These are phyloP conservation scores for Bullera alba DNA, from an alignment of 768 basidiomycete genomes.

Conservation along the genomic window DNA sequence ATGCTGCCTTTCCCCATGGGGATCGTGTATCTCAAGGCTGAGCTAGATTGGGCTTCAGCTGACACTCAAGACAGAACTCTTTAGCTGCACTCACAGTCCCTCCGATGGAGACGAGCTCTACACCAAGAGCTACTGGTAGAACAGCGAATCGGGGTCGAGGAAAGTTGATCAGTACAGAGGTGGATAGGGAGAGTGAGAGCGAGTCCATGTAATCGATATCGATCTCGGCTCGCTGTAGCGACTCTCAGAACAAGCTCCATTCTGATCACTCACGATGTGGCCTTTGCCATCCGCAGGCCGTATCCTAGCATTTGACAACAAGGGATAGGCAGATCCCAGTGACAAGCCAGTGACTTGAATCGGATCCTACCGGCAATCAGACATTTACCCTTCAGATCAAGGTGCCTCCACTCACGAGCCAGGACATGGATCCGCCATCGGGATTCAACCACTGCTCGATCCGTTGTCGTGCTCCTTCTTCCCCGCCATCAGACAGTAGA, in stretches of 20 bases:
- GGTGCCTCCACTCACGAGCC: slow-evolving; percentile 51
- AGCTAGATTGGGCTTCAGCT: slow-evolving; percentile 22
- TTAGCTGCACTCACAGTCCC: slow-evolving; percentile 52
- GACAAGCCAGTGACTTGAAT: slow-evolving; percentile 79
- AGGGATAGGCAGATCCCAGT: slow-evolving; percentile 72
- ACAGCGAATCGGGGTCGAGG: slow-evolving; percentile 50
- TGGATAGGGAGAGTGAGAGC: slow-evolving; percentile 56
- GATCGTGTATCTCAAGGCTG: slow-evolving; percentile 43
- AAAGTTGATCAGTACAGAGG: slow-evolving; percentile 49
- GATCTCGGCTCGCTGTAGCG: slow-evolving; percentile 64
- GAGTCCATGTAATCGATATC: slow-evolving; percentile 79
- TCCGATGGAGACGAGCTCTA: slow-evolving; percentile 81
- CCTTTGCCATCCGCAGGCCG: slow-evolving; percentile 49
- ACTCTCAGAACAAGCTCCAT: not conserved
- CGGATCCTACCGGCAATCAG: slow-evolving; percentile 58
- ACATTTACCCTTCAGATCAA: not conserved
- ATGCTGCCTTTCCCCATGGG: slow-evolving; percentile 51
- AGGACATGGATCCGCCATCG: slow-evolving; percentile 57
- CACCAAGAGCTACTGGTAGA: slow-evolving; percentile 62
- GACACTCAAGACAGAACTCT: not conserved
- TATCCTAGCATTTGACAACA: slow-evolving; percentile 63
- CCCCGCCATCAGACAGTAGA: slow-evolving; percentile 63
- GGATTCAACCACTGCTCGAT: slow-evolving; percentile 77
- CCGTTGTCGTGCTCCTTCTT: slow-evolving; percentile 70
- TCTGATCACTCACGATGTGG: slow-evolving; percentile 36